These are phyloP conservation scores for Plasmodium falciparum DNA, from an alignment of 169 alveolate genomes.

Conservation along the genomic window DNA sequence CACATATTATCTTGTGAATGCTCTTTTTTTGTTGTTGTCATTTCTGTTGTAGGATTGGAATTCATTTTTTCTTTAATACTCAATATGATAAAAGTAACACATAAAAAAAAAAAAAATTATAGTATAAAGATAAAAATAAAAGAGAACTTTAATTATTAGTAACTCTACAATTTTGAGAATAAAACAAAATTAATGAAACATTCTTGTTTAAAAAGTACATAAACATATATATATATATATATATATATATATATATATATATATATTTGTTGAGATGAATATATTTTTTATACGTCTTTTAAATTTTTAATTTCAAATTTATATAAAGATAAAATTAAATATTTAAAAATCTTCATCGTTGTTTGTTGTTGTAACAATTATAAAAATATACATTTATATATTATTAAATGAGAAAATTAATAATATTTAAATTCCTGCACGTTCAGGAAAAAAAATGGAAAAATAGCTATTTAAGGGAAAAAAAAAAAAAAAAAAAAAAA, in stretches of 20 bases:
- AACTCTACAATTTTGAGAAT: too few species aligned
- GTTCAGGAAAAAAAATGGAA: conserved; percentile 2
- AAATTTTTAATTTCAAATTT: too few species aligned
- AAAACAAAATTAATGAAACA: too few species aligned
- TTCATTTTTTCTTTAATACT: too few species aligned
- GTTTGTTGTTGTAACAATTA: conserved; percentile 1
- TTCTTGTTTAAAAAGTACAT: too few species aligned
- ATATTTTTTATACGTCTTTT: too few species aligned
- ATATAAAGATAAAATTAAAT: too few species aligned
- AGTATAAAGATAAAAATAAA: too few species aligned
- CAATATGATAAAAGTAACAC: neutral
- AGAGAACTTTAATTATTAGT: too few species aligned
- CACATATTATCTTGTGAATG: conserved; percentile 1
- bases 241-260: conserved; percentile 6
- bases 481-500: conserved; percentile 29
- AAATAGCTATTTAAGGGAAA: neutral
- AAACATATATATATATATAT: neutral
- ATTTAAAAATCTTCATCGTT: neutral
- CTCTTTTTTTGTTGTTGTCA: neutral
- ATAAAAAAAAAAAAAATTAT: neutral
- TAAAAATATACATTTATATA: too few species aligned
- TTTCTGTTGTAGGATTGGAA: neutral
- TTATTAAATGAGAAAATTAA: too few species aligned
- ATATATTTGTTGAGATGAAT: neutral
- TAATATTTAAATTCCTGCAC: too few species aligned